These are phyloP conservation scores for Quercus phellos DNA, from an alignment of 331 rosid species.

Conservation along the genomic window DNA sequence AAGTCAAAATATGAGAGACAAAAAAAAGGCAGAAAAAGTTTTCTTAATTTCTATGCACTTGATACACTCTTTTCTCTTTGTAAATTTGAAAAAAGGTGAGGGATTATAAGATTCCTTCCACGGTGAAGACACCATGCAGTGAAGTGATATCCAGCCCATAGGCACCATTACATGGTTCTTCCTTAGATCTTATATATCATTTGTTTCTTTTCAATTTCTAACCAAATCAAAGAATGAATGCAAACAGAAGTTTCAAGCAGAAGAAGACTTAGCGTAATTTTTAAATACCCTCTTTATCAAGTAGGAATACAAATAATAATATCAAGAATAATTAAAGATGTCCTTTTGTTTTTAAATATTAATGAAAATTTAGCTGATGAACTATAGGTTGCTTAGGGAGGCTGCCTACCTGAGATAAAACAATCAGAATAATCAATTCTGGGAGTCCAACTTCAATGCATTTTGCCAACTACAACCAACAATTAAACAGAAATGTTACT, in stretches of 20 bases:
- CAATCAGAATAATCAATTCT: constrained; percentile 56
- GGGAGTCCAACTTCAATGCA: constrained; percentile 96
- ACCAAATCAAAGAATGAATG: not conserved
- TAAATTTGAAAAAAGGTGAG: not conserved
- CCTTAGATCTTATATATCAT: not conserved
- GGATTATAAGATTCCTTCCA: not conserved
- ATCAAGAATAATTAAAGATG: not conserved
- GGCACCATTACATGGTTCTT: not conserved
- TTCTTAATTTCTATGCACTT: not conserved
- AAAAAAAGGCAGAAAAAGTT: not conserved
- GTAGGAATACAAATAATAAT: not conserved
- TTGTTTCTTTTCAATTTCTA: too few species aligned
- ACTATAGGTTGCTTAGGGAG: constrained; percentile 1
- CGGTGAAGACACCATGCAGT: not conserved
- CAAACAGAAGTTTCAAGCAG: constrained; percentile 2
- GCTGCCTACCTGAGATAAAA: constrained; percentile 64
- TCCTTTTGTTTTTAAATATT: not conserved
- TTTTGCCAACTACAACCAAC: constrained; percentile 57
- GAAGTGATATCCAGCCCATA: not conserved
- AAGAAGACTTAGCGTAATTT: not conserved
- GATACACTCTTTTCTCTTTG: not conserved
- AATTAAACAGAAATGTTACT: constrained; percentile 6
- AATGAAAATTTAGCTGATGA: not conserved
- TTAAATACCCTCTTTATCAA: not conserved
- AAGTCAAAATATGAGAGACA: not conserved